Evolutionary conservation across 371 early-diverging fungal genomes (phyloP).

Genomic region (Mortierella sp.): DNA sequence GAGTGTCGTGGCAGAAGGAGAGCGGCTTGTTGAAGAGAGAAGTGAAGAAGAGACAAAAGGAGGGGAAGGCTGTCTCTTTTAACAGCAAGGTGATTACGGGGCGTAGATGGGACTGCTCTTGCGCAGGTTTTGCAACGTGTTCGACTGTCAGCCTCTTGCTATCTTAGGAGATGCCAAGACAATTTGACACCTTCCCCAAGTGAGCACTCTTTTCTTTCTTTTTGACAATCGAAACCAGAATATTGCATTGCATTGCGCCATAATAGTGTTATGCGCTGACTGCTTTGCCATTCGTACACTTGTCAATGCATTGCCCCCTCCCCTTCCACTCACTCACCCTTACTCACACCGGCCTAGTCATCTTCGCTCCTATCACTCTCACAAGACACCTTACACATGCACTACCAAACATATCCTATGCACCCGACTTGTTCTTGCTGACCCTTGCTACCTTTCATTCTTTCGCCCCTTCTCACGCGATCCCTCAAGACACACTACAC

Average conservation of each 20-base stretch:
- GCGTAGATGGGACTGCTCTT: neutral
- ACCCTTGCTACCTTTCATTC: too few relatives aligned
- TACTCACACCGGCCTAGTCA: too few relatives aligned
- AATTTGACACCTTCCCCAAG: neutral
- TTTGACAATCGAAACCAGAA: neutral
- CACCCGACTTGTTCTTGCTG: too few relatives aligned
- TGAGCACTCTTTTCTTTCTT: neutral
- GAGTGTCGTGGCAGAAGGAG: constrained; percentile 30
- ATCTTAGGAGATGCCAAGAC: constrained; percentile 1
- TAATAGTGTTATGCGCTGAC: too few relatives aligned
- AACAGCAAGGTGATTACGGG: neutral
- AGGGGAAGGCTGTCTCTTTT: constrained; percentile 14
- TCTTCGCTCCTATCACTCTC: too few relatives aligned
- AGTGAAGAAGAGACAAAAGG: constrained; percentile 4
- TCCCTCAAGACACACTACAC: too few relatives aligned
- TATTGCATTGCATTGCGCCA: neutral
- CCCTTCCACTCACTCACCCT: too few relatives aligned
- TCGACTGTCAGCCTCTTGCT: constrained; percentile 1
- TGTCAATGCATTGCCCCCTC: too few relatives aligned
- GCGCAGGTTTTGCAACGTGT: constrained; percentile 37
- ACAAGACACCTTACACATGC: neutral
- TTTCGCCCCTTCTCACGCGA: too few relatives aligned
- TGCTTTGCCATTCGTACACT: too few relatives aligned
- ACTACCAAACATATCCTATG: neutral
- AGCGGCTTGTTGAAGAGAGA: constrained; percentile 14